These are phyloP conservation scores for Globisporangium cylindrosporum DNA, from an alignment of 352 stramenopile species.

Conservation along the genomic window DNA sequence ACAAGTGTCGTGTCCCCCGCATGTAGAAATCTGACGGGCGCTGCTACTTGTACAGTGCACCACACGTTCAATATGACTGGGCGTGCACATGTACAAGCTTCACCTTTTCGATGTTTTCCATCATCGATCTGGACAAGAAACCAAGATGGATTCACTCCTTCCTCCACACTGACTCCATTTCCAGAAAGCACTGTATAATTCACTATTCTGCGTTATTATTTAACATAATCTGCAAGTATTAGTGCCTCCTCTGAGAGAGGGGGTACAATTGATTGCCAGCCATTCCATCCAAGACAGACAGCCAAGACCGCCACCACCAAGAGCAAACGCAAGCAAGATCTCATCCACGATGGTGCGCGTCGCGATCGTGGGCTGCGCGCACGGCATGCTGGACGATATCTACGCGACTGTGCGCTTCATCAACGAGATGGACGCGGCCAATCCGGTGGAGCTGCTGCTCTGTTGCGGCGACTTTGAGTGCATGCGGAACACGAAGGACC, in stretches of 20 bases:
- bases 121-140: background rate
- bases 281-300: background rate
- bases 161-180: background rate
- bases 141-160: no score
- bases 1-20: no score
- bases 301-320: background rate
- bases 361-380: slow-evolving; percentile 97
- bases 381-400: slow-evolving; percentile 98
- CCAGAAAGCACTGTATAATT: background rate
- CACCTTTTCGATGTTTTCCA: background rate
- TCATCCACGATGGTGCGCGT: slow-evolving; percentile 44
- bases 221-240: background rate
- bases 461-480: slow-evolving; percentile 99
- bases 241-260: background rate
- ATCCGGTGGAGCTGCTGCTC: slow-evolving; percentile 93
- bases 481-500: slow-evolving; percentile 93
- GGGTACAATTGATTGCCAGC: background rate
- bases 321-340: background rate
- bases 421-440: slow-evolving; percentile 76
- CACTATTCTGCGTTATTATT: background rate
- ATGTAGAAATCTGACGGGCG: no score
- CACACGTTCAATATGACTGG: no score
- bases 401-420: slow-evolving; percentile 93
- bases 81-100: no score
- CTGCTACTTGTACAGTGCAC: no score